phyloP scores from a whole-genome alignment of 2,329 filamentous ascomycete genomes.

The Camillea tinctor region DNA sequence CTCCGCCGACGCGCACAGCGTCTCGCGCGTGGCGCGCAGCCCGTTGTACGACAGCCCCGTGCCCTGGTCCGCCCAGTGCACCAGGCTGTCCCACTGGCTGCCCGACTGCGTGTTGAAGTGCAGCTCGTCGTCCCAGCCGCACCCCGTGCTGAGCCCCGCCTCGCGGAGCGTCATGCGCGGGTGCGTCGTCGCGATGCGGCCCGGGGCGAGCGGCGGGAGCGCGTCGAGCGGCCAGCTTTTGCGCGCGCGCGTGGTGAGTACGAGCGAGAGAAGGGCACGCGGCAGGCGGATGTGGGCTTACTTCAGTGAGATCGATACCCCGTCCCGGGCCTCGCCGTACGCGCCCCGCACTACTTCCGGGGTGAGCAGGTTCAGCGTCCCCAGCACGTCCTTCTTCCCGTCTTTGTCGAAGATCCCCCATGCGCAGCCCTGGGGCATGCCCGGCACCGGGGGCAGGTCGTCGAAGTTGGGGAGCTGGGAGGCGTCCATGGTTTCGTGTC shows the following conservation, averaged over 20 bases:
- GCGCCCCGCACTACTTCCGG: conserved; percentile 43
- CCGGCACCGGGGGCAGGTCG: conserved; percentile 39
- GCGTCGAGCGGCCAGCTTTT: conserved; percentile 44
- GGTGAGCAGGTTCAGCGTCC: conserved; percentile 54
- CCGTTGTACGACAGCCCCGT: conserved; percentile 51
- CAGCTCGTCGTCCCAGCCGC: conserved; percentile 49
- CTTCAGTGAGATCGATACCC: conserved; percentile 54
- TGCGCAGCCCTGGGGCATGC: conserved; percentile 47
- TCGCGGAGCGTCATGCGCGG: conserved; percentile 36
- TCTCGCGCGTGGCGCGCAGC: neutral
- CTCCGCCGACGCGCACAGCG: too few relatives aligned
- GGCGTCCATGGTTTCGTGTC: conserved; percentile 15
- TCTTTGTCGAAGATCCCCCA: conserved; percentile 54
- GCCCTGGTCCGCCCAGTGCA: conserved; percentile 45
- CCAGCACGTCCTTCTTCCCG: conserved; percentile 48
- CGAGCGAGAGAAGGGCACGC: too few relatives aligned
- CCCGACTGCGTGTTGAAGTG: conserved; percentile 55
- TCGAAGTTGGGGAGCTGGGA: conserved; percentile 43
- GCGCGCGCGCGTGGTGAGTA: neutral
- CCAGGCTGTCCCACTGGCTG: conserved; percentile 57
- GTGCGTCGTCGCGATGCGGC: conserved; percentile 37
- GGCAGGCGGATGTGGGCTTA: conserved; percentile 24
- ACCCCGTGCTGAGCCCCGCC: conserved; percentile 24
- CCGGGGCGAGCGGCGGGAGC: conserved; percentile 36
- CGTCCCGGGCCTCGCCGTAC: conserved; percentile 43